Conservation (phyloP, 2,329 filamentous ascomycete genomes). For the Colletotrichum abscissum region DNA sequence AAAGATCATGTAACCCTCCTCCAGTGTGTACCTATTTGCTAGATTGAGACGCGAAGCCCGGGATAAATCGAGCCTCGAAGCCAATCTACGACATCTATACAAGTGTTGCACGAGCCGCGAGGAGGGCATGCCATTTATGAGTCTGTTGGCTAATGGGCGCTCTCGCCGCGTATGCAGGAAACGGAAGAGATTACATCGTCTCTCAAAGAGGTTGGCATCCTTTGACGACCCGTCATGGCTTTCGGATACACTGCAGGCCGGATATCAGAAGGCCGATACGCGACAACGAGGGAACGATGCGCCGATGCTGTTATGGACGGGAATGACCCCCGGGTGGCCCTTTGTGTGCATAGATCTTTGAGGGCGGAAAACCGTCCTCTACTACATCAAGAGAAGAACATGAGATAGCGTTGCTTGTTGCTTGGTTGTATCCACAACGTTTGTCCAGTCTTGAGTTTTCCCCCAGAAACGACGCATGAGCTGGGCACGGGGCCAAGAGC, state of each 20-base stretch:
- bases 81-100: conserved; percentile 15
- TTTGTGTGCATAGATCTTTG: conserved; percentile 56
- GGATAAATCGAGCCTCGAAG: conserved; percentile 1
- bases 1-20: conserved; percentile 80
- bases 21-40: conserved; percentile 26
- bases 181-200: conserved; percentile 48
- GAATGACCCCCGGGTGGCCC: conserved; percentile 38
- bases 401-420: conserved; percentile 10
- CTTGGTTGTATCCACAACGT: conserved; percentile 3
- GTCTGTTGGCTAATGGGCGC: conserved; percentile 40
- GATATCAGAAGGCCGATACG: background rate
- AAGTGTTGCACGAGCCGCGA: conserved; percentile 3
- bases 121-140: conserved; percentile 25
- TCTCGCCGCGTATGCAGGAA: conserved; percentile 42
- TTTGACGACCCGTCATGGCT: conserved; percentile 48
- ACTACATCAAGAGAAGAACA: conserved; percentile 52
- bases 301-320: conserved; percentile 9
- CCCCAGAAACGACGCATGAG: conserved; percentile 2
- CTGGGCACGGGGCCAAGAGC: conserved; percentile 17
- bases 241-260: conserved; percentile 3
- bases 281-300: conserved; percentile 19
- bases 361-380: conserved; percentile 57
- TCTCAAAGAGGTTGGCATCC: conserved; percentile 53
- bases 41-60: conserved; percentile 26
- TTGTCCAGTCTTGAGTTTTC: background rate